A percentile compares a stretch with the other conserved stretches of the same genome.
Evolutionary conservation across 2,329 filamentous ascomycete species (phyloP).

Genomic region (Fusarium sp.): DNA sequence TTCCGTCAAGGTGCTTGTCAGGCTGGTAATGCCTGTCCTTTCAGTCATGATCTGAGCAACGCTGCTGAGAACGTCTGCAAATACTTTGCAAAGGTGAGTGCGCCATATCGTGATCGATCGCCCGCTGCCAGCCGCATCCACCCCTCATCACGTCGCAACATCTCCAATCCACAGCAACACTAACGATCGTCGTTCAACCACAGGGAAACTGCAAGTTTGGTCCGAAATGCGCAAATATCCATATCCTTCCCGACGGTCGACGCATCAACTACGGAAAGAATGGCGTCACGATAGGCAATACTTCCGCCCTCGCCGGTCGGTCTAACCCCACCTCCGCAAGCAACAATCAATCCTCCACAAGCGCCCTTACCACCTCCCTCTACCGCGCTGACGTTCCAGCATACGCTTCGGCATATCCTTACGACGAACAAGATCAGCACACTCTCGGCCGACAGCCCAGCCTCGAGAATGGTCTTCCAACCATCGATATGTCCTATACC

Average conservation of each 20-base stretch:
- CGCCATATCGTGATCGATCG: constrained; percentile 37
- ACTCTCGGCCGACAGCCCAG: constrained; percentile 62
- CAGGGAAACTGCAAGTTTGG: constrained; percentile 99
- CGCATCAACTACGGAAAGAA: constrained; percentile 85
- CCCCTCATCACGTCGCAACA: constrained; percentile 22
- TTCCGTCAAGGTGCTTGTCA: constrained; percentile 96
- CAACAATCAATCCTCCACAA: constrained; percentile 71
- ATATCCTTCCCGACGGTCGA: constrained; percentile 92
- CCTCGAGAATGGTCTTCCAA: constrained; percentile 67
- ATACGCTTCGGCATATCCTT: constrained; percentile 54
- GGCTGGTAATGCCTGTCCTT: constrained; percentile 94
- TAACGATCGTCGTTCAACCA: constrained; percentile 33
- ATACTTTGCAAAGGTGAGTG: constrained; percentile 93
- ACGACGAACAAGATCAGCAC: constrained; percentile 58
- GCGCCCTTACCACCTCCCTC: constrained; percentile 72
- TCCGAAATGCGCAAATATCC: constrained; percentile 95
- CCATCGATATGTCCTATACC: constrained; percentile 69
- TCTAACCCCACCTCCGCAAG: constrained; percentile 61
- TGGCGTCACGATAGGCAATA: constrained; percentile 72
- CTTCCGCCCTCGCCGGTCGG: constrained; percentile 72
- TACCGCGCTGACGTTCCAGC: constrained; percentile 58
- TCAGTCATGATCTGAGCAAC: constrained; percentile 90
- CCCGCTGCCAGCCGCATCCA: constrained; percentile 19
- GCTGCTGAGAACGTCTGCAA: constrained; percentile 94
- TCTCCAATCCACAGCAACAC: constrained; percentile 5